A percentile compares a stretch with the other conserved stretches of the same genome.
These are phyloP conservation scores for Dioszegia hungarica DNA, from an alignment of 768 basidiomycete species.

Conservation along the genomic window DNA sequence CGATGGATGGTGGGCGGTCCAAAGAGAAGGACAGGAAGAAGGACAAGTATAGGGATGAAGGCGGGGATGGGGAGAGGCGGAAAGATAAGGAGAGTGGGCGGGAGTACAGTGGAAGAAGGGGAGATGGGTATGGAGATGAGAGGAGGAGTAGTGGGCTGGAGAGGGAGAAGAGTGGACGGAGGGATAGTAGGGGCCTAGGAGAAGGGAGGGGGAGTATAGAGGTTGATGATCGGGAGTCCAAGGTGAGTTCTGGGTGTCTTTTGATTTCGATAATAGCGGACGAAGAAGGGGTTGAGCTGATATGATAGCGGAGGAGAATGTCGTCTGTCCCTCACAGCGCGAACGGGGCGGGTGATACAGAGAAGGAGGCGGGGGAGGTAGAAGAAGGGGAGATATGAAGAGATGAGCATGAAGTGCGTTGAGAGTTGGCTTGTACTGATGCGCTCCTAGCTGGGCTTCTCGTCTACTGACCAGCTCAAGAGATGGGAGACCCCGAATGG, in stretches of 20 bases:
- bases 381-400: constrained; percentile 44
- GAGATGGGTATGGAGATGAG: constrained; percentile 45
- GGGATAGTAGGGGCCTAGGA: constrained; percentile 41
- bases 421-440: too few species aligned
- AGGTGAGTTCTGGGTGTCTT: too few species aligned
- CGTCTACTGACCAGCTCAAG: too few species aligned
- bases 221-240: constrained; percentile 18
- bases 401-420: too few species aligned
- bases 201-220: not conserved
- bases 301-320: constrained; percentile 22
- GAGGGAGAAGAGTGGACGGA: constrained; percentile 42
- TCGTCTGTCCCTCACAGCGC: constrained; percentile 7
- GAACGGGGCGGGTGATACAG: constrained; percentile 1
- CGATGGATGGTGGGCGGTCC: constrained; percentile 19
- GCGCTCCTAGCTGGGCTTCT: too few species aligned
- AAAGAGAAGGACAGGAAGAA: constrained; percentile 7
- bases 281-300: too few species aligned
- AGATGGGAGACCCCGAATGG: too few species aligned
- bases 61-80: too few species aligned
- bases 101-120: not conserved
- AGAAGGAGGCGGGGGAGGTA: constrained; percentile 23
- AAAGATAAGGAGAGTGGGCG: constrained; percentile 27
- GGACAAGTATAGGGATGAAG: constrained; percentile 20
- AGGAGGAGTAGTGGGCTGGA: constrained; percentile 8
- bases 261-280: too few species aligned